Evolutionary conservation across 345 rosid species (phyloP).

Genomic region (Theobroma cacao): DNA sequence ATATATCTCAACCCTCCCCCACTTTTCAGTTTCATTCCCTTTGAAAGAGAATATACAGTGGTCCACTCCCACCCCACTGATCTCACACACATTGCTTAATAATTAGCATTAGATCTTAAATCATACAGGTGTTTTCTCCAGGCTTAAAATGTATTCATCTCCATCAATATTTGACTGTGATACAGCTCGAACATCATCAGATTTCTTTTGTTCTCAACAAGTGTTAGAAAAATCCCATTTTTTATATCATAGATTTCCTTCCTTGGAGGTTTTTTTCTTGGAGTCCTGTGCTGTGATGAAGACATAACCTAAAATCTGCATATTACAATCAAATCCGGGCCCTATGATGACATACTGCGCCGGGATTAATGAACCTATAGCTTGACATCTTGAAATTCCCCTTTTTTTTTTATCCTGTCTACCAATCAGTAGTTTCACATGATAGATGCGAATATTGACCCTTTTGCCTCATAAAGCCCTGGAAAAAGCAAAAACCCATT

Average conservation of each 20-base stretch:
- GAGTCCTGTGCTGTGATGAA: background rate
- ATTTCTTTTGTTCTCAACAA: background rate
- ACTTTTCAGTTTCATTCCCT: slow-evolving; percentile 18
- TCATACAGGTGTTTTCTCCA: background rate
- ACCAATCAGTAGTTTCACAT: background rate
- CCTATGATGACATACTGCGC: background rate
- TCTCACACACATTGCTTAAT: background rate
- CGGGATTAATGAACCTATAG: slow-evolving; percentile 2
- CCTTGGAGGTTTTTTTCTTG: too few species aligned
- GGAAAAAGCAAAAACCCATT: background rate
- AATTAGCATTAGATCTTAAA: background rate
- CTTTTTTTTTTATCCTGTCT: background rate
- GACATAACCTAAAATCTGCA: background rate
- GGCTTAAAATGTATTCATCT: background rate
- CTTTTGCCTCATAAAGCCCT: background rate
- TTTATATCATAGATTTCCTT: background rate
- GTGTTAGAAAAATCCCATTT: too few species aligned
- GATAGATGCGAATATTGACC: background rate
- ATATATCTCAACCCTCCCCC: background rate
- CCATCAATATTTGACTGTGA: background rate
- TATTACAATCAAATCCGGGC: background rate
- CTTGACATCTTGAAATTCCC: background rate
- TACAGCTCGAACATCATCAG: background rate
- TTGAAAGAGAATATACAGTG: slow-evolving; percentile 18
- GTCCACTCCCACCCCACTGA: slow-evolving; percentile 6